phyloP scores from a whole-genome alignment of 2,329 filamentous ascomycete species.

The Calonectria crousiana region DNA sequence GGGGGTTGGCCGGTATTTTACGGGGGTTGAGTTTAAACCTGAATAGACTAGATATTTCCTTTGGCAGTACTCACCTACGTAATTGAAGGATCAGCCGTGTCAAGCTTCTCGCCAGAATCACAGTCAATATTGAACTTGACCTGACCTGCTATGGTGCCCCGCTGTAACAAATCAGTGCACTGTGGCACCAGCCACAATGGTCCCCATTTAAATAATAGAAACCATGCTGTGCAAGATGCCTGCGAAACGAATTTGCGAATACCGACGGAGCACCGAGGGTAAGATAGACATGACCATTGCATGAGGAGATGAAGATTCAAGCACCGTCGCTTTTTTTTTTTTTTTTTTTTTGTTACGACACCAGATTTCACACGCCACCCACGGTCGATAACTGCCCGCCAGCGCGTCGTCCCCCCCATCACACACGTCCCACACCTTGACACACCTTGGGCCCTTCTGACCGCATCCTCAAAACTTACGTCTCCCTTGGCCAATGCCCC shows the following conservation, averaged over 20 bases:
- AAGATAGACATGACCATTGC: slow-evolving; percentile 27
- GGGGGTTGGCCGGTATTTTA: background rate
- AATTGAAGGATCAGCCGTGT: background rate
- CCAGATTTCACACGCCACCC: slow-evolving; percentile 20
- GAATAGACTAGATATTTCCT: background rate
- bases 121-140: background rate
- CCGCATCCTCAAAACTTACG: background rate
- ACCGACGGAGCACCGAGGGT: slow-evolving; percentile 40
- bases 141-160: background rate
- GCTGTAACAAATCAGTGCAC: background rate
- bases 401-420: background rate
- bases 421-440: background rate
- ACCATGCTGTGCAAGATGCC: background rate
- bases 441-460: background rate
- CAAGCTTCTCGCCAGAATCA: background rate
- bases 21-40: too few relatives aligned
- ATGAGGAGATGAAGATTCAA: slow-evolving; percentile 24
- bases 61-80: background rate
- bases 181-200: background rate
- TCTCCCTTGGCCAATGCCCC: background rate
- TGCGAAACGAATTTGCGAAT: slow-evolving; percentile 35
- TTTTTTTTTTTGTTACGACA: background rate
- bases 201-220: slow-evolving; percentile 3
- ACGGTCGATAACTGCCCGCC: background rate
- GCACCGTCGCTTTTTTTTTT: slow-evolving; percentile 3